Evolutionary conservation across 805 yeast species (phyloP).

Genomic region (Phaffomyces opuntiae): DNA sequence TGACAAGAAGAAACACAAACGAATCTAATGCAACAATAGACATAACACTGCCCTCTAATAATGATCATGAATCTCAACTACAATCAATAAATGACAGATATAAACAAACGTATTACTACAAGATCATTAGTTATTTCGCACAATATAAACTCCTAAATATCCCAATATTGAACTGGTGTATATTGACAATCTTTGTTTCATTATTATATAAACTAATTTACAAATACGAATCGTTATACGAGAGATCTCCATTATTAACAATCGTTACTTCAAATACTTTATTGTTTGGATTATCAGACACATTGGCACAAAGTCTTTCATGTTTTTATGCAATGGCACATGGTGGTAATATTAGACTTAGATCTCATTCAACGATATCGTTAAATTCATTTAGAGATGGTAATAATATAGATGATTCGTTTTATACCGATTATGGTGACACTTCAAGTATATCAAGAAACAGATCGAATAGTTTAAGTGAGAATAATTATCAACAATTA

Average conservation of each 20-base stretch:
- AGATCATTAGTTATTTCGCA: slow-evolving; percentile 16
- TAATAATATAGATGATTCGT: slow-evolving; percentile 15
- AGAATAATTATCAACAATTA: slow-evolving; percentile 25
- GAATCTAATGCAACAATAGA: slow-evolving; percentile 1
- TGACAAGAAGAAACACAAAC: neutral
- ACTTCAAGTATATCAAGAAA: slow-evolving; percentile 20
- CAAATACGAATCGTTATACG: slow-evolving; percentile 54
- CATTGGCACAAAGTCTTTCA: slow-evolving; percentile 61
- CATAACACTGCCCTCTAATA: neutral
- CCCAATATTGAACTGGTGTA: slow-evolving; percentile 50
- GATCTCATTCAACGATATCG: slow-evolving; percentile 10
- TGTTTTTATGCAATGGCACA: slow-evolving; percentile 14
- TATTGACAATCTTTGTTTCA: slow-evolving; percentile 41
- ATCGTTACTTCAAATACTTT: slow-evolving; percentile 75
- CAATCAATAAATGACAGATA: slow-evolving; percentile 7
- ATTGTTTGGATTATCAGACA: slow-evolving; percentile 84
- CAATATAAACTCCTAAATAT: slow-evolving; percentile 35
- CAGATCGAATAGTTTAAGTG: slow-evolving; percentile 23
- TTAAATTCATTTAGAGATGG: slow-evolving; percentile 9
- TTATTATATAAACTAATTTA: slow-evolving; percentile 48
- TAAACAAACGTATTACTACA: slow-evolving; percentile 15
- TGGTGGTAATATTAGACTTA: slow-evolving; percentile 2
- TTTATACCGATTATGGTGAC: slow-evolving; percentile 25
- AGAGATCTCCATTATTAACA: slow-evolving; percentile 61
- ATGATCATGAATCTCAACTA: slow-evolving; percentile 1